phyloP scores from a whole-genome alignment of 192 early-diverging fungal species.

The Gaertneriomyces semiglobifer region DNA sequence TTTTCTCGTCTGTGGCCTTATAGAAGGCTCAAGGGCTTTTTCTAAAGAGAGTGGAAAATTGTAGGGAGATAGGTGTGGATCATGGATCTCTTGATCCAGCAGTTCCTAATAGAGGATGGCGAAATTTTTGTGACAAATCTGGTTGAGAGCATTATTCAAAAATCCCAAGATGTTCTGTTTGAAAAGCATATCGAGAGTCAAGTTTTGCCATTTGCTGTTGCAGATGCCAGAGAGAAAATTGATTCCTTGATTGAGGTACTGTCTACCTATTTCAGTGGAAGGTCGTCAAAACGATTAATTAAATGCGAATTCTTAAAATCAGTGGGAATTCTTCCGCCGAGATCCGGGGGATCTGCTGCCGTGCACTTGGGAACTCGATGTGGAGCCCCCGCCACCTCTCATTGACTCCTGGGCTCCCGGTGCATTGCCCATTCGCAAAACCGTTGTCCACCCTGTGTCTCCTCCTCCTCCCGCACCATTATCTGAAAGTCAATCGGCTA shows the following conservation, averaged over 20 bases:
- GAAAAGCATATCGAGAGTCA: conserved; percentile 58
- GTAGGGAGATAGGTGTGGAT: no score
- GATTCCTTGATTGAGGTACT: conserved; percentile 40
- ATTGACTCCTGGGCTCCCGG: conserved; percentile 49
- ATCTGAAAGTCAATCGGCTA: neutral
- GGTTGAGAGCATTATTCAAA: conserved; percentile 44
- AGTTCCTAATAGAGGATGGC: conserved; percentile 36
- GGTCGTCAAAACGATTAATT: no score
- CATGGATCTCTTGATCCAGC: no score
- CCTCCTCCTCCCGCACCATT: conserved; percentile 2
- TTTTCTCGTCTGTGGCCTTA: no score
- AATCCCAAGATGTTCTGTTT: conserved; percentile 53
- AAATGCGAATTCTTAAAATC: neutral
- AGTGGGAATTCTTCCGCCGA: conserved; percentile 51
- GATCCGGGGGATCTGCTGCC: conserved; percentile 44
- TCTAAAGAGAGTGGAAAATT: no score
- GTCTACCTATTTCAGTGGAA: conserved; percentile 3
- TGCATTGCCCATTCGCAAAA: conserved; percentile 38
- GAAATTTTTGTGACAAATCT: conserved; percentile 43
- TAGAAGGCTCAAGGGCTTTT: no score
- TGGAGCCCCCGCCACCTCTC: conserved; percentile 38
- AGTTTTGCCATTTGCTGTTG: conserved; percentile 55
- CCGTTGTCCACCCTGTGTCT: neutral
- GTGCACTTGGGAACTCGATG: conserved; percentile 48
- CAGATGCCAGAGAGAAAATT: conserved; percentile 46